Base-by-base conservation (phyloP, 768 basidiomycete species). In the Boletus eberwhitei region DNA sequence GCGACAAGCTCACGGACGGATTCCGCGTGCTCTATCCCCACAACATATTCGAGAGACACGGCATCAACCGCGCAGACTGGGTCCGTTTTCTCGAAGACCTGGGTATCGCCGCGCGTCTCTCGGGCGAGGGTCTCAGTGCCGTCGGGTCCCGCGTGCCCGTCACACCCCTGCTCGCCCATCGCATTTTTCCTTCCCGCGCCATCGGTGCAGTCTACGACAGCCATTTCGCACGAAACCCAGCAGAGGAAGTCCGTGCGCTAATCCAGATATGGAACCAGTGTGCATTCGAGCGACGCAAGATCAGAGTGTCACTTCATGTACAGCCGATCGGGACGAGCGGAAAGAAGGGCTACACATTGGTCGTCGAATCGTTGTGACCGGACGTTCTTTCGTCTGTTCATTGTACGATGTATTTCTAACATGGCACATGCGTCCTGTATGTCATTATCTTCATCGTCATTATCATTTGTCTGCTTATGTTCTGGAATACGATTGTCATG, bases 251-350 rank as follows among this genome's bases (percentile, higher is more conserved):
- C 31, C 52, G 57, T 45, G 66, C 68, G 8, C 59, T 70, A 31
- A 41, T 70, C 11, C 40, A 53, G 17, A 53, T 72, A 14, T 70
- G 69, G 69, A 70, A 72, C 22, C 58, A 70, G 50, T 65, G 69
- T 54, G 69, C 69, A 5, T 65, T 70, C 13, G 68, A 72, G 54
- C 60, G 69, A 31, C 68, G 69, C 35, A 70, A 68, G 52, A 50
- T 70, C 40, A 52, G 53, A 8, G 66, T 61, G 26, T 50, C 43
- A 16, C 59, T 72, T 6, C 59, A 54, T 22, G 37, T 46, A 19
- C 54, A 21, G n/a, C 37, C 38, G 19, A 39, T 34, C 26, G 54
- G 49, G 19, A n/a, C 21, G n/a, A 52, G 39, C n/a, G 24, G 39
- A 16, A 60, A 21, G 53, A 48, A 40, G 29, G 38, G 24, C 2